A percentile compares a stretch with the other conserved stretches of the same genome.
Evolutionary conservation across 345 rosid genomes (phyloP).

Genomic region (Camelina hispida): DNA sequence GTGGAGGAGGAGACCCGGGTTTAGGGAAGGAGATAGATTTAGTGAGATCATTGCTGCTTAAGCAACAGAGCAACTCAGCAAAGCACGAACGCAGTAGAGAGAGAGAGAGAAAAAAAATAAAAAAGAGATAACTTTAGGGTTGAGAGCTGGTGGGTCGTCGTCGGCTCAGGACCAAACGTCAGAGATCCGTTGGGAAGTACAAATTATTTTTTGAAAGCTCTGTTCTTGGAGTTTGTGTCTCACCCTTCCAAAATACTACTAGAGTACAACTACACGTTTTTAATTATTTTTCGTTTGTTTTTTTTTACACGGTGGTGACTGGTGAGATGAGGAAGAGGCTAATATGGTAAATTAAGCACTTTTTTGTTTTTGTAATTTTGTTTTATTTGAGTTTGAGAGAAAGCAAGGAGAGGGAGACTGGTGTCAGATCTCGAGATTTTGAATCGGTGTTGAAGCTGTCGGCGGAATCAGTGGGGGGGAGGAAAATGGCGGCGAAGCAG

Average conservation of each 20-base stretch:
- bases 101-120: not conserved
- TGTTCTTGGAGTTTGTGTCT: constrained; percentile 40
- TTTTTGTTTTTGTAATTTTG: too few species aligned
- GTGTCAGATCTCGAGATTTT: constrained; percentile 39
- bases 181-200: constrained; percentile 46
- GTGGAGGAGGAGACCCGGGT: constrained; percentile 48
- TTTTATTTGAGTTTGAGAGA: not conserved
- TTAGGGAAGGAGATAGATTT: constrained; percentile 52
- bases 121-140: constrained; percentile 1
- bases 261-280: too few species aligned
- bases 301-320: not conserved
- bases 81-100: constrained; percentile 21
- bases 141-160: constrained; percentile 12
- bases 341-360: constrained; percentile 18
- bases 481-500: constrained; percentile 80
- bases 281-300: not conserved
- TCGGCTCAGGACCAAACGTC: constrained; percentile 27
- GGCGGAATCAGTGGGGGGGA: constrained; percentile 11
- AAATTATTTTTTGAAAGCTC: constrained; percentile 35
- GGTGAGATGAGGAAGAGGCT: constrained; percentile 9
- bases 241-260: not conserved
- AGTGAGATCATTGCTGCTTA: constrained; percentile 55
- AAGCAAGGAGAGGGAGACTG: constrained; percentile 12
- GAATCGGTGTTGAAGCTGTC: constrained; percentile 29
- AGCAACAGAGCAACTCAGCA: not conserved